Evolutionary conservation across 768 basidiomycete species (phyloP).

Genomic region (Hemileccinum impolitum): DNA sequence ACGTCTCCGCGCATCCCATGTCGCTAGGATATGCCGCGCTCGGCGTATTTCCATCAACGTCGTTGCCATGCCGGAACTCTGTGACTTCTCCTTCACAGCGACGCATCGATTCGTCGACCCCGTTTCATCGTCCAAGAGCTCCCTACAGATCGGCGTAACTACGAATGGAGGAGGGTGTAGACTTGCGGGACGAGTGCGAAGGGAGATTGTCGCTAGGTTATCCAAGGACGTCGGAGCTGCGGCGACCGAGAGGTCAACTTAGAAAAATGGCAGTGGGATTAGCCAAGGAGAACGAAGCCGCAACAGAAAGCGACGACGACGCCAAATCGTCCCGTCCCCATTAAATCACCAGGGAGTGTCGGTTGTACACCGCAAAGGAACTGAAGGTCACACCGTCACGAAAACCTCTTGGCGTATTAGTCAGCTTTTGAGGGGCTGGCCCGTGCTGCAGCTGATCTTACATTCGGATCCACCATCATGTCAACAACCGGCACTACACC

Average conservation of each 20-base stretch:
- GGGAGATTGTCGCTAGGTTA: slow-evolving; percentile 77
- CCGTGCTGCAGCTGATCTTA: no score
- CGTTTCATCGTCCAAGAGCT: slow-evolving; percentile 40
- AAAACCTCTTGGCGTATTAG: no score
- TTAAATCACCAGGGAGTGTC: slow-evolving; percentile 14
- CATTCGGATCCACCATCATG: no score
- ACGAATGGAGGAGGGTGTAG: slow-evolving; percentile 93
- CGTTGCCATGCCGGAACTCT: slow-evolving; percentile 79
- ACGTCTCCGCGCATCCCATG: slow-evolving; percentile 50
- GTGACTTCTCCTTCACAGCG: slow-evolving; percentile 86
- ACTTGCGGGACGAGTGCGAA: slow-evolving; percentile 69
- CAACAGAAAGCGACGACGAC: slow-evolving; percentile 47
- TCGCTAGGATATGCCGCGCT: slow-evolving; percentile 53
- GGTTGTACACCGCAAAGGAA: no score
- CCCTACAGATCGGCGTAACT: slow-evolving; percentile 77
- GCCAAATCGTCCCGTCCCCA: slow-evolving; percentile 68
- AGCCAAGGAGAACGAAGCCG: slow-evolving; percentile 2
- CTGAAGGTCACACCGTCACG: no score
- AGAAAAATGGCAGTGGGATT: slow-evolving; percentile 49
- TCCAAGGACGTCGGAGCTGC: slow-evolving; percentile 73
- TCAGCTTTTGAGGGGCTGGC: no score
- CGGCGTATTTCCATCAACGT: slow-evolving; percentile 76
- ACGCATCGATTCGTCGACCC: slow-evolving; percentile 75
- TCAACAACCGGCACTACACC: no score
- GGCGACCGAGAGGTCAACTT: slow-evolving; percentile 65